Percentiles rank a stretch among this genome's conserved stretches.
These are phyloP conservation scores for Articulospora tetracladia DNA, from an alignment of 495 filamentous ascomycete species.

Conservation along the genomic window DNA sequence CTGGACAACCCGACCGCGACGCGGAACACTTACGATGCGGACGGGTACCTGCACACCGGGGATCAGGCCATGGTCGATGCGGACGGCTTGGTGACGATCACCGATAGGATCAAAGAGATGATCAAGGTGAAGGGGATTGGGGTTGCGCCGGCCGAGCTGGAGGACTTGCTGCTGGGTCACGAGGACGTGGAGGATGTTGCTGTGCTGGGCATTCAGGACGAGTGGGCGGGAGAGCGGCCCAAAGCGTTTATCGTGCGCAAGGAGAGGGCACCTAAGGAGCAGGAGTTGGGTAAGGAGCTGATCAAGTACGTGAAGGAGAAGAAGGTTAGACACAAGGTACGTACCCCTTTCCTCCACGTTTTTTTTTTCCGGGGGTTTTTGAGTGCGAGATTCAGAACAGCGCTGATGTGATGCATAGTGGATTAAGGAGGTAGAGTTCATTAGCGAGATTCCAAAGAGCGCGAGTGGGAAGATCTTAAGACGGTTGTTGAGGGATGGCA, in stretches of 20 bases:
- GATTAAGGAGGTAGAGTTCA: slow-evolving; percentile 60
- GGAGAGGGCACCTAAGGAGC: slow-evolving; percentile 24
- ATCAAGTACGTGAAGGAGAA: slow-evolving; percentile 54
- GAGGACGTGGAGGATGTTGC: slow-evolving; percentile 54
- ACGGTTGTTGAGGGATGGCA: slow-evolving; percentile 44
- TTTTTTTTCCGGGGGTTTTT: neutral
- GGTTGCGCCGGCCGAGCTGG: slow-evolving; percentile 68
- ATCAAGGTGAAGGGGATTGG: slow-evolving; percentile 73
- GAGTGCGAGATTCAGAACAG: no score
- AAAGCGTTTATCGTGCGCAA: slow-evolving; percentile 62
- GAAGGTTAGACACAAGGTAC: slow-evolving; percentile 54
- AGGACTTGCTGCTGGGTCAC: slow-evolving; percentile 58
- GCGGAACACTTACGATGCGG: slow-evolving; percentile 54
- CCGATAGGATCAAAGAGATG: slow-evolving; percentile 74
- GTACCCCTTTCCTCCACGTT: neutral
- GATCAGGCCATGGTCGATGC: slow-evolving; percentile 60
- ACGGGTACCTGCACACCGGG: slow-evolving; percentile 57
- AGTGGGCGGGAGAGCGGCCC: slow-evolving; percentile 59
- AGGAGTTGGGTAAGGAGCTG: slow-evolving; percentile 37
- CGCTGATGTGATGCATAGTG: slow-evolving; percentile 35
- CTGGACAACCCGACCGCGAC: slow-evolving; percentile 69
- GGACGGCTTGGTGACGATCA: slow-evolving; percentile 64
- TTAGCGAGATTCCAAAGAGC: slow-evolving; percentile 70
- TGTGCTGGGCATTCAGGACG: slow-evolving; percentile 55
- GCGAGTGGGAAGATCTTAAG: slow-evolving; percentile 82